A percentile compares a stretch with the other conserved stretches of the same genome.
Conservation (phyloP, 495 filamentous ascomycete species). For the Aspergillus mulundensis region DNA sequence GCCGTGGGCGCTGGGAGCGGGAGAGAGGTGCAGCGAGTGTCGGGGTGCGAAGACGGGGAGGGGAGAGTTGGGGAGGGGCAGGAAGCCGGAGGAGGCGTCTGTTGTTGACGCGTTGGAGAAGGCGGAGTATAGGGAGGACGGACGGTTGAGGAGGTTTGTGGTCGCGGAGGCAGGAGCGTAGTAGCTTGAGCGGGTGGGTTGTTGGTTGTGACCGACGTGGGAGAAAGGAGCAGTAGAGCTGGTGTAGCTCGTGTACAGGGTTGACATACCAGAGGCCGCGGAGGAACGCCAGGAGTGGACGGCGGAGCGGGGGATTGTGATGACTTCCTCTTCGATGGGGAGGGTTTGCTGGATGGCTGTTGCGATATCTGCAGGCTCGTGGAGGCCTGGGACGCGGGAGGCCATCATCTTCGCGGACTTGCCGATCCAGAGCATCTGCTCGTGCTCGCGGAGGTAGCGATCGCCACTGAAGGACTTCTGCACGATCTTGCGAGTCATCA, state of each 20-base stretch:
- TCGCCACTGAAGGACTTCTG: slow-evolving; percentile 59
- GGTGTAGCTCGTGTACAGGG: slow-evolving; percentile 31
- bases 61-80: slow-evolving; percentile 23
- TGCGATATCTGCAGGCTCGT: slow-evolving; percentile 27
- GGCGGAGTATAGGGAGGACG: slow-evolving; percentile 28
- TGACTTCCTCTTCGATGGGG: slow-evolving; percentile 36
- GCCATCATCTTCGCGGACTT: slow-evolving; percentile 45
- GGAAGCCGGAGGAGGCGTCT: slow-evolving; percentile 28
- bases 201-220: slow-evolving; percentile 12
- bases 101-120: slow-evolving; percentile 32
- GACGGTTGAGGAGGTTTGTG: slow-evolving; percentile 14
- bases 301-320: slow-evolving; percentile 35
- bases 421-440: slow-evolving; percentile 66
- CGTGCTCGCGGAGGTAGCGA: slow-evolving; percentile 63
- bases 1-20: slow-evolving; percentile 16
- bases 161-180: slow-evolving; percentile 1
- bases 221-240: slow-evolving; percentile 14
- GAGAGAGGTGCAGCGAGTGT: slow-evolving; percentile 18
- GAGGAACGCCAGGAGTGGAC: slow-evolving; percentile 41
- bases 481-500: slow-evolving; percentile 57
- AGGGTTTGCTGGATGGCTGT: slow-evolving; percentile 27
- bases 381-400: slow-evolving; percentile 24
- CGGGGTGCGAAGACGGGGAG: slow-evolving; percentile 40
- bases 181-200: slow-evolving; percentile 4
- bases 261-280: slow-evolving; percentile 34